Base-by-base conservation (phyloP, 169 alveolate genomes). In the Babesia gibsoni region DNA sequence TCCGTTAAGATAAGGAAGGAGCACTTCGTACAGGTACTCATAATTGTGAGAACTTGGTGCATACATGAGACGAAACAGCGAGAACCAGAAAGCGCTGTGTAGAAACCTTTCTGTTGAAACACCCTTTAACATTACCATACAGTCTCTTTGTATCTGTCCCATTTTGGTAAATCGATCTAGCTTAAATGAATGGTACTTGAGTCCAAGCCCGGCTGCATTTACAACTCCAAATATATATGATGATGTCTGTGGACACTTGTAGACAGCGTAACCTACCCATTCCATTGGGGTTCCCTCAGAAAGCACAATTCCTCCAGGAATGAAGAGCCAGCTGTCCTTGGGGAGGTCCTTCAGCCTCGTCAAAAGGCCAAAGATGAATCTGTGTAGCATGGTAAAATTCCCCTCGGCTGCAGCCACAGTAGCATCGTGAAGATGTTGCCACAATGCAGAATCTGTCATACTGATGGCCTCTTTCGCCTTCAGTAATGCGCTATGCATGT, bases 21-120 rank as follows among this genome's bases (percentile, higher is more conserved):
- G 85, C 42, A 89, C 90, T n/a, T 87, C 86, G 45, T 90, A 90
- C 41, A 90, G 84, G 52, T 82, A 80, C 41, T 84, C 93, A 39
- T 83, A 88, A 68, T 90, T 90, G 42, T 80, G 88, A 10, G 66
- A 37, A 61, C 88, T 89, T 18, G 95, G 90, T 25, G 72, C 83
- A 48, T 83, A 82, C 83, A 85, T 73, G 27, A 90, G 64, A 25
- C 95, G 70, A 74, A 82, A 90, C 42, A 89, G 57, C 52, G 91
- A 73, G 58, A 90, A 83, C 95, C 95, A 90, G 66, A 90, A 90
- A 22, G 93, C 64, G 16, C 91, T 77, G 69, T 90, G 93, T 23
- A 89, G 48, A 50, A 90, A 68, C 41, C 88, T 36, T 45, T 84
- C 92, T 25, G 90, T 52, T 20, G 43, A 45, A 30, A 90, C 84